These are phyloP conservation scores for Poronia punctata DNA, from an alignment of 495 filamentous ascomycete genomes.

Conservation along the genomic window DNA sequence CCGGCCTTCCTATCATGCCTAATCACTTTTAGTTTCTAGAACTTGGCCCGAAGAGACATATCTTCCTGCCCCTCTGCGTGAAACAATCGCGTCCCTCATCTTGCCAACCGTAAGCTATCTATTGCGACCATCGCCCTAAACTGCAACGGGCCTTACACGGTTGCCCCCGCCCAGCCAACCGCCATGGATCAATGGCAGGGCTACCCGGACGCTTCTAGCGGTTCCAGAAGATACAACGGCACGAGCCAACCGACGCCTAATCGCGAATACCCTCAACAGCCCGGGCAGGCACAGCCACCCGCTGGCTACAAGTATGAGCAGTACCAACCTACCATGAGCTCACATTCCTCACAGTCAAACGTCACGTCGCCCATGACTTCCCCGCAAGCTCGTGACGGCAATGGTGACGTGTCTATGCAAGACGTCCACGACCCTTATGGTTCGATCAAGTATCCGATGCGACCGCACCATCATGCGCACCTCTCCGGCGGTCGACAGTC, in stretches of 20 bases:
- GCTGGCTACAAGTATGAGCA: constrained; percentile 68
- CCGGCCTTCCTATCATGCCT: too few species aligned
- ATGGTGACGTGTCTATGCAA: constrained; percentile 85
- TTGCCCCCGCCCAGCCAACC: constrained; percentile 15
- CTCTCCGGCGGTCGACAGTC: constrained; percentile 39
- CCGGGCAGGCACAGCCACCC: constrained; percentile 52
- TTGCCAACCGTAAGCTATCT: constrained; percentile 5
- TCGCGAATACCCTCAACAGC: constrained; percentile 37
- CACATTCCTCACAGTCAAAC: constrained; percentile 49
- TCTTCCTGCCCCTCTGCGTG: constrained; percentile 8
- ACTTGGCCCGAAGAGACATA: too few species aligned
- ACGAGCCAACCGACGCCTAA: constrained; percentile 36
- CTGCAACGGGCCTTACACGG: constrained; percentile 3
- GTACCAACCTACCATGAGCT: constrained; percentile 54
- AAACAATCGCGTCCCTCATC: constrained; percentile 2
- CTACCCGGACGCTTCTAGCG: constrained; percentile 39
- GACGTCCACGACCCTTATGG: constrained; percentile 79
- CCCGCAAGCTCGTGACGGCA: constrained; percentile 63
- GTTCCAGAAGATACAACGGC: constrained; percentile 45
- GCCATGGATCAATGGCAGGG: constrained; percentile 54
- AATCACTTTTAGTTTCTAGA: too few species aligned
- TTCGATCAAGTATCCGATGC: constrained; percentile 70
- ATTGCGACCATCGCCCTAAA: constrained; percentile 1
- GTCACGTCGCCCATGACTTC: constrained; percentile 58
- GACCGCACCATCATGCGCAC: constrained; percentile 57